Evolutionary conservation across 805 yeast genomes (phyloP).

Genomic region (Hemisphaericaspora nanyangensis): DNA sequence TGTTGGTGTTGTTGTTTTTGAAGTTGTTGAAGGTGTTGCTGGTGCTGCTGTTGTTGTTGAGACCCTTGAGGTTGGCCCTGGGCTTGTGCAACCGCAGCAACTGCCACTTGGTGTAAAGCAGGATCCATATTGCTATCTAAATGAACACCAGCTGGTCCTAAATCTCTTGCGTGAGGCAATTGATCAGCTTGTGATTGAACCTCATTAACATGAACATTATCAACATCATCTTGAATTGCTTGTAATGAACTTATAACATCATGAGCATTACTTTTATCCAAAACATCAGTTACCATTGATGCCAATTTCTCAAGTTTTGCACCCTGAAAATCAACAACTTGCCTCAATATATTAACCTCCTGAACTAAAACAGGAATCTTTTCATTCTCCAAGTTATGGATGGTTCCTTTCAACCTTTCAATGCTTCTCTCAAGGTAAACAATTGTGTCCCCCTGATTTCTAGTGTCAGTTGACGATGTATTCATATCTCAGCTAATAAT

Average conservation of each 20-base stretch:
- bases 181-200: slow-evolving; percentile 17
- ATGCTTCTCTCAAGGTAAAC: slow-evolving; percentile 3
- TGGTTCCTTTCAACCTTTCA: slow-evolving; percentile 9
- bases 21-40: slow-evolving; percentile 8
- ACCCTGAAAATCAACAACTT: slow-evolving; percentile 35
- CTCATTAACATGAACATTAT: slow-evolving; percentile 15
- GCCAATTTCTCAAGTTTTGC: slow-evolving; percentile 37
- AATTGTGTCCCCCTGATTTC: slow-evolving; percentile 1
- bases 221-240: slow-evolving; percentile 20
- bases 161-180: slow-evolving; percentile 10
- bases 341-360: slow-evolving; percentile 34
- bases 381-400: slow-evolving; percentile 25
- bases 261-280: slow-evolving; percentile 26
- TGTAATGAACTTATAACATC: slow-evolving; percentile 28
- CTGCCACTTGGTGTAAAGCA: slow-evolving; percentile 37
- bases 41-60: slow-evolving; percentile 6
- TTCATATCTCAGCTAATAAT: background rate
- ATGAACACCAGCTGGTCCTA: background rate
- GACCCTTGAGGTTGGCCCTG: slow-evolving; percentile 5
- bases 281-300: slow-evolving; percentile 26
- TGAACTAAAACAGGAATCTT: slow-evolving; percentile 20
- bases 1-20: slow-evolving; percentile 15
- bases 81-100: slow-evolving; percentile 27
- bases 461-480: background rate
- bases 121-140: slow-evolving; percentile 40